Conservation (phyloP, 1,139 yeast genomes). For the Entelexis sorbosivorans region DNA sequence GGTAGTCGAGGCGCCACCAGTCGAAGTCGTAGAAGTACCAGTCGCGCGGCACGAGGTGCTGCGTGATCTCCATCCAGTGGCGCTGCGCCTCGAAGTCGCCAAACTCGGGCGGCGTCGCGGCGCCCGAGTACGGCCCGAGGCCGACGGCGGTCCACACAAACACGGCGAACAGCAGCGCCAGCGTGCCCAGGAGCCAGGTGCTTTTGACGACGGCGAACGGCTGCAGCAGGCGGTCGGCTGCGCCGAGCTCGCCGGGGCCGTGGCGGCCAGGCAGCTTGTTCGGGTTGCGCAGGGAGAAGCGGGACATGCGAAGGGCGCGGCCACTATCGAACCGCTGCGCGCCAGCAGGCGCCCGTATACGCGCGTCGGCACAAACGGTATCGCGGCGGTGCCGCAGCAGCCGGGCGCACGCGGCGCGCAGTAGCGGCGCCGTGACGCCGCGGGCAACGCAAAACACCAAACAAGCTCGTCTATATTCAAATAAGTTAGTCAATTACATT, state of each 20-base stretch:
- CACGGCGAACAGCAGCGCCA: conserved; percentile 45
- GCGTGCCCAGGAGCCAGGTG: neutral
- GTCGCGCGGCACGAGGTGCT: conserved; percentile 52
- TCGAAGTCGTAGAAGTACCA: conserved; percentile 88
- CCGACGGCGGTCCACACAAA: conserved; percentile 79
- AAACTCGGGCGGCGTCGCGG: conserved; percentile 55
- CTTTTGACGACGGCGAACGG: conserved; percentile 35
- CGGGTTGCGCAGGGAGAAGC: neutral
- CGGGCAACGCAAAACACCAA: too few species aligned
- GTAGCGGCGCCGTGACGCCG: too few species aligned
- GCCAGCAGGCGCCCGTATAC: neutral
- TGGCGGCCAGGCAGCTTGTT: neutral
- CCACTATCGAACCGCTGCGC: neutral
- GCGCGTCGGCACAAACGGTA: neutral
- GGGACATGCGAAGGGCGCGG: neutral
- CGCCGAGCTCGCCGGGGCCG: conserved; percentile 51
- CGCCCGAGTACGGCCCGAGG: conserved; percentile 71
- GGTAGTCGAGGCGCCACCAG: conserved; percentile 97
- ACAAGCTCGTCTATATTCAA: too few species aligned
- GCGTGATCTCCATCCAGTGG: conserved; percentile 94
- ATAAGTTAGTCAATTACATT: too few species aligned
- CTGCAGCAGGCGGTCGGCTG: conserved; percentile 46
- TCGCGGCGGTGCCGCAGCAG: neutral
- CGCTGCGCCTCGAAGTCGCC: conserved; percentile 98
- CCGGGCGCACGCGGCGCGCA: too few species aligned